A percentile compares a stretch with the other conserved stretches of the same genome.
Conservation (phyloP, 2,329 filamentous ascomycete species). For the Hypoxylon sp. region DNA sequence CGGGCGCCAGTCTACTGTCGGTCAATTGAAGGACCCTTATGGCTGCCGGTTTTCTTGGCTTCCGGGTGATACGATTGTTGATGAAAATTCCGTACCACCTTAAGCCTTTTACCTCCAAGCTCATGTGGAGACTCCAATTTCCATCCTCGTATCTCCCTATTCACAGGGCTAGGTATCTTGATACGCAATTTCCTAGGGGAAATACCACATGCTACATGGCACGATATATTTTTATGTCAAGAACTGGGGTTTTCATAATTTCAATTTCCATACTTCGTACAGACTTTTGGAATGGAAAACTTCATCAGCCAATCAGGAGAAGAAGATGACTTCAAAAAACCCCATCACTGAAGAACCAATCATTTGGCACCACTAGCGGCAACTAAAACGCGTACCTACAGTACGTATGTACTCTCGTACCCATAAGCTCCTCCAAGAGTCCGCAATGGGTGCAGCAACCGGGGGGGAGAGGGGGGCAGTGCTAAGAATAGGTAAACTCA, state of each 20-base stretch:
- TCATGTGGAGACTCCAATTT: constrained; percentile 27
- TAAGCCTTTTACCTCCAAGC: constrained; percentile 7
- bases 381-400: constrained; percentile 17
- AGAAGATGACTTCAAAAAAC: not conserved
- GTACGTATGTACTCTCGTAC: constrained; percentile 5
- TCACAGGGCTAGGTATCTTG: too few relatives aligned
- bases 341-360: constrained; percentile 8
- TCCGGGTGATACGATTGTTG: constrained; percentile 40
- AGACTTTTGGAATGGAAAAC: too few relatives aligned
- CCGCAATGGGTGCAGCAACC: not conserved
- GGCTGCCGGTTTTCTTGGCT: constrained; percentile 29
- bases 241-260: too few relatives aligned
- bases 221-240: constrained; percentile 2
- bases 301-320: constrained; percentile 11
- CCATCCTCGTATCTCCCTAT: not conserved
- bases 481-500: constrained; percentile 35
- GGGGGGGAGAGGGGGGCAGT: constrained; percentile 8
- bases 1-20: not conserved
- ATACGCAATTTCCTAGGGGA: constrained; percentile 6
- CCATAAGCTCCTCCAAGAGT: constrained; percentile 26
- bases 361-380: constrained; percentile 17
- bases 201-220: too few relatives aligned
- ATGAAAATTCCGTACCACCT: constrained; percentile 18
- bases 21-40: constrained; percentile 11
- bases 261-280: not conserved